Evolutionary conservation across 1,284 basidiomycete species (phyloP).

Genomic region (Irpex lacteus): DNA sequence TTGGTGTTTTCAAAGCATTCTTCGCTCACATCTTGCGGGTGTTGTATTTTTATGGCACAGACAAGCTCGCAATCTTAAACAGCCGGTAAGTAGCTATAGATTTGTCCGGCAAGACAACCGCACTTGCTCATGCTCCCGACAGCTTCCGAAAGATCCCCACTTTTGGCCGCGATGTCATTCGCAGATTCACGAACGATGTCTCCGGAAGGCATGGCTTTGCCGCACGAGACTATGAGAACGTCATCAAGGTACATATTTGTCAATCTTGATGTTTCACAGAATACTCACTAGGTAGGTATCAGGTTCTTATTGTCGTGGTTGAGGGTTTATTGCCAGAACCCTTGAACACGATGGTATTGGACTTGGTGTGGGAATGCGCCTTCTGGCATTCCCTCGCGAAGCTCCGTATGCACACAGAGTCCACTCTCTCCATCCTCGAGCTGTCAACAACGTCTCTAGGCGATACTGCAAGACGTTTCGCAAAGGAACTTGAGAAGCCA

Average conservation of each 20-base stretch:
- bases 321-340: conserved; percentile 25
- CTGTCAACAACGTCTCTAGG: conserved; percentile 19
- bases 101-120: too few species aligned
- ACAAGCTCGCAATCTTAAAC: conserved; percentile 13
- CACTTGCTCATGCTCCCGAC: too few species aligned
- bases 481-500: conserved; percentile 9
- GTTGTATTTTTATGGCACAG: background rate
- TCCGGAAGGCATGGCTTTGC: conserved; percentile 27
- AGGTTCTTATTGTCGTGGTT: conserved; percentile 31
- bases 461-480: conserved; percentile 19
- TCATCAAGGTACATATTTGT: conserved; percentile 24
- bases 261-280: background rate
- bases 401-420: conserved; percentile 28
- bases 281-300: background rate
- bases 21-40: conserved; percentile 18
- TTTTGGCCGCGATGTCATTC: conserved; percentile 27
- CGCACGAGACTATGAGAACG: conserved; percentile 29
- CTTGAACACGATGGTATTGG: conserved; percentile 19
- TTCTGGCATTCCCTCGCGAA: conserved; percentile 32
- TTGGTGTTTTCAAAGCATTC: conserved; percentile 33
- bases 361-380: conserved; percentile 26
- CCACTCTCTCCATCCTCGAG: conserved; percentile 17
- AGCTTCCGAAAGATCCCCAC: conserved; percentile 27
- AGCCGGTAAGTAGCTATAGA: conserved; percentile 9
- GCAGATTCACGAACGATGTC: conserved; percentile 23